Base-by-base conservation (phyloP, 306 rosid species). In the Vigna angularis region DNA sequence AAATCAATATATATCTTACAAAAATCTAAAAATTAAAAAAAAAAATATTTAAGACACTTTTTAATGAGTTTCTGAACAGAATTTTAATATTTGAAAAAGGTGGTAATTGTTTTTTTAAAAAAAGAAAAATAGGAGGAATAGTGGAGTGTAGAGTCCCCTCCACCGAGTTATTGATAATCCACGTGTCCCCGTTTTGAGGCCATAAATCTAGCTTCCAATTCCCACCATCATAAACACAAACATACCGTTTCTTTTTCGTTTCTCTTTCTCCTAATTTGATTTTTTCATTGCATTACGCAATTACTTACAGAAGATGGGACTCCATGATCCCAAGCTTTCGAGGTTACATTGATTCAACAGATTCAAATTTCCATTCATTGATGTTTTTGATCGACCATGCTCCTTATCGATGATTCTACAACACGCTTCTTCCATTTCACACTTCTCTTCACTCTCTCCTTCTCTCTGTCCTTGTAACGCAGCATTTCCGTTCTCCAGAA, bases 131-230 rank as follows among this genome's bases (percentile, higher is more conserved):
- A 11, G 48, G 14, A 44, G 14, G 4, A 44, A 44, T 2, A 44
- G 50, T 45, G 50, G 50, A 45, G 15, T 11, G 50, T 11, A 14
- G 50, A 11, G 5, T 45, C 15, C 9, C 50, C 2, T 2, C 9
- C 9, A 58, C 17, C 10, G 32, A 40, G 52, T 66, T 66, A 40
- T 42, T 76, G 81, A 74, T 85, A 79, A 90, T 87, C 96, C 93
- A 86, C 93, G 92, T 67, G 59, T 79, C 63, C 76, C 9, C 32
- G 59, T 71, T 84, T 74, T 88, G 90, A 88, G 97, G 93, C 84
- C 84, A 83, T 76, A 69, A 90, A 57, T 53, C 15, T 28, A 16
- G 72, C 61, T 45, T 66, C 59, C 20, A 80, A 80, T 71, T 45
- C 48, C 72, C 77, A 65, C 77, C 6, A 57, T 66, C 73, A 66